Conservation (phyloP, 129 eudicot species). For the Flaveria ramosissima region DNA sequence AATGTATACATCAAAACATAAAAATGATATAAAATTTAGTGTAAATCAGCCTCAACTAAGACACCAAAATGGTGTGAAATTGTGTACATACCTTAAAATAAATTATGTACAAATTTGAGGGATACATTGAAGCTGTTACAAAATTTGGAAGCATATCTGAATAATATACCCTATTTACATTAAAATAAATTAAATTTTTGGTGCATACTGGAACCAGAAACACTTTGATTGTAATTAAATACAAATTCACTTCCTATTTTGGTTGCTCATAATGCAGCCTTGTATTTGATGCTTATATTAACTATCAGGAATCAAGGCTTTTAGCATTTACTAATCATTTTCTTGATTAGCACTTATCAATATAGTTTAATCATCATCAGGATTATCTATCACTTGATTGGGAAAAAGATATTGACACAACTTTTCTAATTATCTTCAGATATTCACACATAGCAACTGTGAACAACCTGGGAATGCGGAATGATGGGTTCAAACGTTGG, state of each 20-base stretch:
- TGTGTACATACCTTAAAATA: neutral
- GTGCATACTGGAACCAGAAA: neutral
- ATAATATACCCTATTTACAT: neutral
- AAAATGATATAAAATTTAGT: neutral
- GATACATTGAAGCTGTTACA: too few species aligned
- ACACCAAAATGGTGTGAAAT: neutral
- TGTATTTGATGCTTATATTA: neutral
- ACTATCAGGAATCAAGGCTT: conserved; percentile 10
- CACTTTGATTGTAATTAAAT: neutral
- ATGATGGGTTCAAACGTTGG: conserved; percentile 58
- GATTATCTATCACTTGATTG: neutral
- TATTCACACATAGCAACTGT: conserved; percentile 25
- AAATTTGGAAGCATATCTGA: neutral
- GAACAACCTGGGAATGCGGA: conserved; percentile 67
- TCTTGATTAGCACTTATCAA: conserved; percentile 1
- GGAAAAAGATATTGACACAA: conserved; percentile 2
- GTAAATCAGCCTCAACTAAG: neutral
- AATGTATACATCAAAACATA: neutral
- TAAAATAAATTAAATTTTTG: neutral
- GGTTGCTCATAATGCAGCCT: conserved; percentile 9
- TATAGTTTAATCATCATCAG: neutral
- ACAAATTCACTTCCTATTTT: neutral
- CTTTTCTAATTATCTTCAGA: conserved; percentile 32
- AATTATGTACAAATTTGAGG: neutral
- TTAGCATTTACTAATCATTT: neutral